A percentile compares a stretch with the other conserved stretches of the same genome.
Conservation (phyloP, 495 filamentous ascomycete genomes). For the Neurospora discreta region DNA sequence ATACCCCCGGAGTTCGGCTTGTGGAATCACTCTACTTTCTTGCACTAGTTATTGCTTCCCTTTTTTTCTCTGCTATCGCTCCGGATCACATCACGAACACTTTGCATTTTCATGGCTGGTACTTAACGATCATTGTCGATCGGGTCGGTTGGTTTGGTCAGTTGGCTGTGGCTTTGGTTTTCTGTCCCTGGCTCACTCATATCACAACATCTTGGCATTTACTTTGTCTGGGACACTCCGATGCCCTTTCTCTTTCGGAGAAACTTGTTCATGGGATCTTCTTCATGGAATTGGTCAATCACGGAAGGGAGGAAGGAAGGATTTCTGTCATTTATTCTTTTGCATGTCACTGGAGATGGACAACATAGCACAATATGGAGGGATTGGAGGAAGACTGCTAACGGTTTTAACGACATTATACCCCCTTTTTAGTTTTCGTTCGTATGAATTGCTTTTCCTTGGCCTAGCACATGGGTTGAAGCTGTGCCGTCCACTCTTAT, state of each 20-base stretch:
- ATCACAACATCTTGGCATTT: neutral
- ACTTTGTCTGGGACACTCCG: neutral
- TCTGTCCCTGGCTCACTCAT: neutral
- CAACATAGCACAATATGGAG: neutral
- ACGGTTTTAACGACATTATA: neutral
- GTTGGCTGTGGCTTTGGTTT: neutral
- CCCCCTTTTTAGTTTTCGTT: constrained; percentile 18
- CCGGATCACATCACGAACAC: constrained; percentile 1
- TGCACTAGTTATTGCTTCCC: neutral
- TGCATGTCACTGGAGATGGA: neutral
- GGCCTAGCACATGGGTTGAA: neutral
- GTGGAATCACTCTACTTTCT: neutral
- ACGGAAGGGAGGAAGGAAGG: neutral
- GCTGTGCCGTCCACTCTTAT: neutral
- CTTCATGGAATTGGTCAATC: neutral
- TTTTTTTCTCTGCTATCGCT: neutral
- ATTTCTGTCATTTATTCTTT: neutral
- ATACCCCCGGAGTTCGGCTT: neutral
- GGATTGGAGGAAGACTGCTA: neutral
- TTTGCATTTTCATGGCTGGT: neutral
- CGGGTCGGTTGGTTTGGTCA: neutral
- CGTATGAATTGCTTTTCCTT: neutral
- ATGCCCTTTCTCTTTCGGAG: neutral
- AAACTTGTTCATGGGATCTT: neutral
- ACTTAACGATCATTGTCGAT: neutral